Evolutionary conservation across 805 yeast genomes (phyloP).

Genomic region (Candida andamanensis): DNA sequence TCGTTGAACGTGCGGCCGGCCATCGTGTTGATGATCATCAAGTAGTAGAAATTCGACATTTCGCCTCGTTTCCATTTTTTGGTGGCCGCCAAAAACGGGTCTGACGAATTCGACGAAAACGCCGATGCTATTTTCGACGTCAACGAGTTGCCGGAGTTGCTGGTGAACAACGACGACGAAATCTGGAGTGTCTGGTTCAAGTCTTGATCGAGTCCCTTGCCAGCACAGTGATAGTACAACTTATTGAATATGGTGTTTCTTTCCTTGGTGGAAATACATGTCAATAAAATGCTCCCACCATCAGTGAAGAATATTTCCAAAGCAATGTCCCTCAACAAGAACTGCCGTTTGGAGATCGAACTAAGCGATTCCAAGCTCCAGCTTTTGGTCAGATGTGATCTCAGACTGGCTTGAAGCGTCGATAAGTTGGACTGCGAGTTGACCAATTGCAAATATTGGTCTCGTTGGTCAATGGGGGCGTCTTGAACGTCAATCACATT

Average conservation of each 20-base stretch:
- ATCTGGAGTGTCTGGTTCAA: conserved; percentile 51
- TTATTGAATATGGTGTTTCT: conserved; percentile 54
- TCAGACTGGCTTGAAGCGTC: conserved; percentile 10
- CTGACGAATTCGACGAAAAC: conserved; percentile 29
- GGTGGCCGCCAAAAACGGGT: conserved; percentile 44
- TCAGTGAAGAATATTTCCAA: conserved; percentile 70
- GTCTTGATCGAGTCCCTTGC: conserved; percentile 49
- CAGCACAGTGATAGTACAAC: conserved; percentile 45
- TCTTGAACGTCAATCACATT: conserved; percentile 60
- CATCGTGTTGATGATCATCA: conserved; percentile 73
- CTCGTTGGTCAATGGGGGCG: conserved; percentile 58
- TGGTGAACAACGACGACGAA: conserved; percentile 35
- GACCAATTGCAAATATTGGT: conserved; percentile 63
- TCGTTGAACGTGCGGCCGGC: conserved; percentile 91
- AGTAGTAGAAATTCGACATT: conserved; percentile 76
- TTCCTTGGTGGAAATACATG: conserved; percentile 48
- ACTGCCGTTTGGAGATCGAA: conserved; percentile 68
- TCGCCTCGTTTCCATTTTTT: conserved; percentile 72
- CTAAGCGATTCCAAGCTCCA: conserved; percentile 62
- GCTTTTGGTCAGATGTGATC: conserved; percentile 43
- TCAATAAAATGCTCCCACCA: conserved; percentile 66
- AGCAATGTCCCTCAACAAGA: conserved; percentile 74
- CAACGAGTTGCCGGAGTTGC: conserved; percentile 37
- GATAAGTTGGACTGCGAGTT: conserved; percentile 42
- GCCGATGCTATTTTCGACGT: conserved; percentile 29